phyloP scores from a whole-genome alignment of 148 eudicot species.

The Dysphania ambrosioides region DNA sequence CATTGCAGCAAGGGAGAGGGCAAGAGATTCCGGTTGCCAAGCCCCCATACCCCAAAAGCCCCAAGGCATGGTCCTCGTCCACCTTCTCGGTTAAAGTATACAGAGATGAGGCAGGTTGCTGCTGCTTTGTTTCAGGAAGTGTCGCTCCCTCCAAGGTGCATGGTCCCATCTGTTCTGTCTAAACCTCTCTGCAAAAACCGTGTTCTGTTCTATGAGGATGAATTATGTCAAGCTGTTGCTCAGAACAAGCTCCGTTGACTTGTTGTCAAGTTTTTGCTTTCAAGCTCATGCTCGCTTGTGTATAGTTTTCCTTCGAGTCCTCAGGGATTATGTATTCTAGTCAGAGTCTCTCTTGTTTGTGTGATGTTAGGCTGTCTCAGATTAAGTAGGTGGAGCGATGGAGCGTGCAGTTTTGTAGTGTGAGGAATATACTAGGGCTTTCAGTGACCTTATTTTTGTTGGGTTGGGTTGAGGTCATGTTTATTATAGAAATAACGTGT shows the following conservation, averaged over 20 bases:
- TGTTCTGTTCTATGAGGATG: slow-evolving; percentile 85
- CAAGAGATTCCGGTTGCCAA: slow-evolving; percentile 38
- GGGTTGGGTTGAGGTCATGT: slow-evolving; percentile 31
- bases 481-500: slow-evolving; percentile 29
- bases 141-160: slow-evolving; percentile 61
- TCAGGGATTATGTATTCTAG: slow-evolving; percentile 25
- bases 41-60: slow-evolving; percentile 92
- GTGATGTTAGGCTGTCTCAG: slow-evolving; percentile 19
- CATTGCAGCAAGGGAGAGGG: slow-evolving; percentile 63
- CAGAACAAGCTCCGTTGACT: slow-evolving; percentile 86
- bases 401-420: slow-evolving; percentile 41
- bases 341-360: slow-evolving; percentile 13
- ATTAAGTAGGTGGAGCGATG: slow-evolving; percentile 27
- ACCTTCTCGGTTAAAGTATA: slow-evolving; percentile 64
- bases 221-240: slow-evolving; percentile 93
- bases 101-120: slow-evolving; percentile 83
- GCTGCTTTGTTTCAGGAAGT: slow-evolving; percentile 91
- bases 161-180: slow-evolving; percentile 67
- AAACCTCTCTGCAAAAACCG: slow-evolving; percentile 80
- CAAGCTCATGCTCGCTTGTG: slow-evolving; percentile 30
- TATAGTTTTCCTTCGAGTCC: slow-evolving; percentile 37
- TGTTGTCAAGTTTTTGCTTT: slow-evolving; percentile 3
- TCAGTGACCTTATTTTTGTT: slow-evolving; percentile 27
- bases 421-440: slow-evolving; percentile 24
- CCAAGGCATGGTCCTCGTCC: slow-evolving; percentile 94